Conservation (phyloP, 2,329 filamentous ascomycete genomes). For the Stagonosporopsis rhizophila region DNA sequence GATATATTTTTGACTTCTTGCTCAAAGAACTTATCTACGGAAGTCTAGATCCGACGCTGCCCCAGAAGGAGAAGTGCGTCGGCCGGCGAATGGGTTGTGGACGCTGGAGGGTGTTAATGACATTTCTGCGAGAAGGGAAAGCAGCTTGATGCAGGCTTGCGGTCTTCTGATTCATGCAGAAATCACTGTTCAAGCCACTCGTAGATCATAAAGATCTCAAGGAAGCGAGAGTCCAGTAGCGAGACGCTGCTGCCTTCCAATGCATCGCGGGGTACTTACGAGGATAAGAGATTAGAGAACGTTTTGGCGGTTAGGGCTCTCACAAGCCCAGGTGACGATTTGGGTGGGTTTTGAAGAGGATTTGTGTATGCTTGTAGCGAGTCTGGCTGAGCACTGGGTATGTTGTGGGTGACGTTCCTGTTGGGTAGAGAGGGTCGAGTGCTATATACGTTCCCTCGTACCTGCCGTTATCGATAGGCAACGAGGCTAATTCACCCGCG, state of each 20-base stretch:
- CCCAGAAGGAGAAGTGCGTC: constrained; percentile 88
- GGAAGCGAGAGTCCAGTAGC: background rate
- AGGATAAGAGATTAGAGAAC: constrained; percentile 98
- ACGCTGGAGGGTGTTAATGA: constrained; percentile 62
- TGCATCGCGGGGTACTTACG: constrained; percentile 66
- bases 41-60: constrained; percentile 70
- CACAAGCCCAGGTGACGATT: constrained; percentile 43
- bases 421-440: constrained; percentile 10
- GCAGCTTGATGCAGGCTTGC: background rate
- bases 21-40: constrained; percentile 43
- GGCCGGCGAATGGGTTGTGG: constrained; percentile 96
- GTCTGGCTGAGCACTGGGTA: constrained; percentile 8
- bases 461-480: constrained; percentile 29
- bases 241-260: background rate
- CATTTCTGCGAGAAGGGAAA: background rate
- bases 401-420: constrained; percentile 21
- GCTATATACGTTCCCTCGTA: constrained; percentile 28
- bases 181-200: background rate
- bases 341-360: constrained; percentile 23
- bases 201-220: background rate
- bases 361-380: constrained; percentile 11
- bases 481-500: constrained; percentile 31
- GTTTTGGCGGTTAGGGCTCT: constrained; percentile 74
- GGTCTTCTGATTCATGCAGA: too few species aligned
- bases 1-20: constrained; percentile 32